Percentiles rank a stretch among this genome's conserved stretches.
Evolutionary conservation across 345 rosid species (phyloP).

Genomic region (Bruguiera gymnorhiza): DNA sequence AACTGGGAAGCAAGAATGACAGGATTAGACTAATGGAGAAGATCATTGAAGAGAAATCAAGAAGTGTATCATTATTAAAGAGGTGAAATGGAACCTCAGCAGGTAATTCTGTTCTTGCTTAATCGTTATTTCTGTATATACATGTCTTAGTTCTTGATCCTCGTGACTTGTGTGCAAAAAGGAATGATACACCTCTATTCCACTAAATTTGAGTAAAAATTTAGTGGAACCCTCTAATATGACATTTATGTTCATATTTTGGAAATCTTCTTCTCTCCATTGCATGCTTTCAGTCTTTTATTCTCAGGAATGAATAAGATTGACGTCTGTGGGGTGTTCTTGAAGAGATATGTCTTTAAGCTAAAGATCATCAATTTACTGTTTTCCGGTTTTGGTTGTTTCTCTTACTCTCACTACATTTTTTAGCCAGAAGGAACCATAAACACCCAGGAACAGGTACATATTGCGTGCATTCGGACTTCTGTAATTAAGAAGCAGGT

Average conservation of each 20-base stretch:
- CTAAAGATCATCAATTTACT: neutral
- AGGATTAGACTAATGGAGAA: slow-evolving; percentile 30
- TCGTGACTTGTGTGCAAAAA: neutral
- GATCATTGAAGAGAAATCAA: slow-evolving; percentile 31
- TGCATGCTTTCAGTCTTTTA: too few species aligned
- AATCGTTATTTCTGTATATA: neutral
- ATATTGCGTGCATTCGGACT: slow-evolving; percentile 20
- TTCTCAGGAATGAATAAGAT: too few species aligned
- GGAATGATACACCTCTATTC: too few species aligned
- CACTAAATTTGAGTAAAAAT: too few species aligned
- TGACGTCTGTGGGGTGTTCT: too few species aligned
- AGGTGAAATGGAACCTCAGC: slow-evolving; percentile 29
- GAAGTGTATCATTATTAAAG: slow-evolving; percentile 20
- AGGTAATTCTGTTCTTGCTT: slow-evolving; percentile 23
- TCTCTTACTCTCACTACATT: neutral
- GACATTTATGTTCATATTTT: too few species aligned
- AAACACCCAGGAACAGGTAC: slow-evolving; percentile 15
- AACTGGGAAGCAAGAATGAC: slow-evolving; percentile 28
- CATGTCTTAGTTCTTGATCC: neutral
- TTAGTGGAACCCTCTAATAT: too few species aligned
- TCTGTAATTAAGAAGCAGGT: slow-evolving; percentile 43
- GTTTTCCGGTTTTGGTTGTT: neutral
- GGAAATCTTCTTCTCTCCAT: too few species aligned
- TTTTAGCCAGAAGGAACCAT: slow-evolving; percentile 15
- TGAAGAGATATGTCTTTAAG: too few species aligned